These are phyloP conservation scores for Pyrus hybrid DNA, from an alignment of 331 rosid genomes.

Conservation along the genomic window DNA sequence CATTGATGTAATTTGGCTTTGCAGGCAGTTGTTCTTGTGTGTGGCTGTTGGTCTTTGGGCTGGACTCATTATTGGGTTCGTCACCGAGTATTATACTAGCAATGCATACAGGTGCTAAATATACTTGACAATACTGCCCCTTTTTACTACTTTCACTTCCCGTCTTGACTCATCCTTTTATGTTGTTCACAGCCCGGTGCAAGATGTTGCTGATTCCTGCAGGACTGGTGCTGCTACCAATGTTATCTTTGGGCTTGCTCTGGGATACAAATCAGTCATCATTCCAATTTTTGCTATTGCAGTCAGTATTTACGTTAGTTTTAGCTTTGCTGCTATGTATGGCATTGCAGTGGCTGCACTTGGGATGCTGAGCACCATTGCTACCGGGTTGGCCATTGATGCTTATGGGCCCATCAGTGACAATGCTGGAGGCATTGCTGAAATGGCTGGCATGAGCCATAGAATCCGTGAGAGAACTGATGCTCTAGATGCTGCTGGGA, in stretches of 20 bases:
- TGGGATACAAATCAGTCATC: slow-evolving; percentile 71
- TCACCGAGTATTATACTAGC: slow-evolving; percentile 75
- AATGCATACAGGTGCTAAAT: slow-evolving; percentile 62
- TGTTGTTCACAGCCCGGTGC: slow-evolving; percentile 53
- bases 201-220: slow-evolving; percentile 90
- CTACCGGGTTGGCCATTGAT: slow-evolving; percentile 77
- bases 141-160: neutral
- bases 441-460: slow-evolving; percentile 90
- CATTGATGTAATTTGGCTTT: neutral
- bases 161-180: slow-evolving; percentile 2
- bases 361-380: slow-evolving; percentile 77
- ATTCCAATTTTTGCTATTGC: slow-evolving; percentile 76
- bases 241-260: slow-evolving; percentile 82
- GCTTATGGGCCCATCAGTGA: slow-evolving; percentile 82
- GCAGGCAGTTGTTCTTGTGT: slow-evolving; percentile 76
- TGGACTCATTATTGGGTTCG: slow-evolving; percentile 78
- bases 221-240: slow-evolving; percentile 85
- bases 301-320: slow-evolving; percentile 66
- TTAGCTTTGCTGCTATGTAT: slow-evolving; percentile 74
- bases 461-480: slow-evolving; percentile 83
- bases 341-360: slow-evolving; percentile 76
- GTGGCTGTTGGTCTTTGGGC: slow-evolving; percentile 84
- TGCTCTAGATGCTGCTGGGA: slow-evolving; percentile 89
- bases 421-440: slow-evolving; percentile 83
- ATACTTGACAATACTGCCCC: neutral